phyloP scores from a whole-genome alignment of 2,329 filamentous ascomycete genomes.

The Parasarocladium wereldwijsianum region DNA sequence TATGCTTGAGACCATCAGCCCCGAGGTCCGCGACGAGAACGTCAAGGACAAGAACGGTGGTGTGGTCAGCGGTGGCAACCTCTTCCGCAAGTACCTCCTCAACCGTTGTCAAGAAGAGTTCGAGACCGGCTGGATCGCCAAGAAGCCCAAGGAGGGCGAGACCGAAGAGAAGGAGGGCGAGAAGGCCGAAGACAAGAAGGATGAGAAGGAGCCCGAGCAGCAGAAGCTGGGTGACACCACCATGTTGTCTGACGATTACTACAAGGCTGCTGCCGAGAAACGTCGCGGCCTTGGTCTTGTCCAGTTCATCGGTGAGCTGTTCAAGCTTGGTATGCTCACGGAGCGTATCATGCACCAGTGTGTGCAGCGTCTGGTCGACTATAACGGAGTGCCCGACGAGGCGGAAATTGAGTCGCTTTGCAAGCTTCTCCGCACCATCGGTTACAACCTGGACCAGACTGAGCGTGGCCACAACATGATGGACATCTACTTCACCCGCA shows the following conservation, averaged over 20 bases:
- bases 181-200: slow-evolving; percentile 39
- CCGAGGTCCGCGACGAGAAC: slow-evolving; percentile 88
- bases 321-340: slow-evolving; percentile 97
- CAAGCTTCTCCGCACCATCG: slow-evolving; percentile 84
- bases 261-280: slow-evolving; percentile 84
- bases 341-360: slow-evolving; percentile 99
- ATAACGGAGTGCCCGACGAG: slow-evolving; percentile 84
- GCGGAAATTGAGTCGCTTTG: slow-evolving; percentile 91
- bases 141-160: slow-evolving; percentile 43
- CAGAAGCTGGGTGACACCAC: slow-evolving; percentile 54
- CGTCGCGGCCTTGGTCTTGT: slow-evolving; percentile 93
- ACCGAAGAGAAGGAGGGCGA: slow-evolving; percentile 33
- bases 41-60: slow-evolving; percentile 83
- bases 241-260: slow-evolving; percentile 94
- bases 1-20: slow-evolving; percentile 91
- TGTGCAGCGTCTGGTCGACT: slow-evolving; percentile 93
- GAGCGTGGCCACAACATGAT: slow-evolving; percentile 79
- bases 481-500: slow-evolving; percentile 86
- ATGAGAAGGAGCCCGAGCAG: slow-evolving; percentile 15
- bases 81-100: slow-evolving; percentile 97
- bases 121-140: slow-evolving; percentile 90
- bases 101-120: slow-evolving; percentile 99
- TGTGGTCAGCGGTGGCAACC: slow-evolving; percentile 76
- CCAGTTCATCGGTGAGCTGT: slow-evolving; percentile 97
- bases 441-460: slow-evolving; percentile 67